Evolutionary conservation across 352 stramenopile species (phyloP).

Genomic region (Aphanomyces stellatus): DNA sequence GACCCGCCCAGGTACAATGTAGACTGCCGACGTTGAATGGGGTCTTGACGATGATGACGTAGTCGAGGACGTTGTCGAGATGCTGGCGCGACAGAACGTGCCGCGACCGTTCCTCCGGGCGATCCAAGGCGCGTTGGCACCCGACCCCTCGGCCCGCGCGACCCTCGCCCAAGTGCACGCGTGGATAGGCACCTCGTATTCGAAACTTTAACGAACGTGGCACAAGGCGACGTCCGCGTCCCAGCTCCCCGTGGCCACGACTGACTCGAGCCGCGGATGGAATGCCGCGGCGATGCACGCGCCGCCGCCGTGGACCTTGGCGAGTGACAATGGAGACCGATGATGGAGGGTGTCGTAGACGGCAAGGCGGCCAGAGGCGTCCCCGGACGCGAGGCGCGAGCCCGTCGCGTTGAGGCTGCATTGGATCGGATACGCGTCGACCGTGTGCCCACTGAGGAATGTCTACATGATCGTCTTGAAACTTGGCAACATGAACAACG

Average conservation of each 20-base stretch:
- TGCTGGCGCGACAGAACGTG: slow-evolving; percentile 27
- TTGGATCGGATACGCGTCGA: too few species aligned
- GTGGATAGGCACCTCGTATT: slow-evolving; percentile 16
- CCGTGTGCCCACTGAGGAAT: too few species aligned
- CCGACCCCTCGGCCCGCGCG: slow-evolving; percentile 31
- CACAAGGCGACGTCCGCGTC: too few species aligned
- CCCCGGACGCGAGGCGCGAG: too few species aligned
- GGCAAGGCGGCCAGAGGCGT: too few species aligned
- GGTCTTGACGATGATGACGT: background rate
- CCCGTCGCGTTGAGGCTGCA: too few species aligned
- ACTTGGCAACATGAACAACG: background rate
- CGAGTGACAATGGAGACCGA: too few species aligned
- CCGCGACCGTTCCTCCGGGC: slow-evolving; percentile 29
- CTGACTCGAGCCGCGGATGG: too few species aligned
- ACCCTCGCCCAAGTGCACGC: slow-evolving; percentile 38
- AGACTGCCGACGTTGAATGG: background rate
- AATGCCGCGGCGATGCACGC: too few species aligned
- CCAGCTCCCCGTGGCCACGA: too few species aligned
- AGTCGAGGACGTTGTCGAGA: slow-evolving; percentile 55
- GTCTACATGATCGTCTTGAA: background rate
- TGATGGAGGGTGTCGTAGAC: too few species aligned
- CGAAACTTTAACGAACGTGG: slow-evolving; percentile 15
- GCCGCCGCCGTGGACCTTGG: too few species aligned
- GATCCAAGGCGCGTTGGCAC: slow-evolving; percentile 37
- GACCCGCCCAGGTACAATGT: slow-evolving; percentile 36